Base-by-base conservation (phyloP, 805 yeast species). In the Candida dajiaensis region DNA sequence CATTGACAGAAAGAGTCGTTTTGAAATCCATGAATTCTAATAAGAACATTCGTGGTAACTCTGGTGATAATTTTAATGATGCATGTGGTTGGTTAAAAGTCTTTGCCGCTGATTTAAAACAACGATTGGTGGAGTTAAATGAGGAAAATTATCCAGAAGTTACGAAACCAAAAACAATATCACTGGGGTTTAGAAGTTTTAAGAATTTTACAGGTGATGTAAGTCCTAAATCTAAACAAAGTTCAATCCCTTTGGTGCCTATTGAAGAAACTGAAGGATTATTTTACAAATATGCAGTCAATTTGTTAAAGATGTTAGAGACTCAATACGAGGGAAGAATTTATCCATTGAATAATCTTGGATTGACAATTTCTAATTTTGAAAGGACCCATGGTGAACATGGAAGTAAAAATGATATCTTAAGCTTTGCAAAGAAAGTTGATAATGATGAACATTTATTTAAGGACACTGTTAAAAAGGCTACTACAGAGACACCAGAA, bases 11-110 rank as follows among this genome's bases (percentile, higher is more conserved):
- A 12, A 71, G 85, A 41, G 76, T 81, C 0, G 79, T 80, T 22
- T 72, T 86, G 9, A 88, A 89, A 60, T 82, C 95, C 0, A 92
- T 94, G 98, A 81, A 82, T 66, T 84, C 97, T 0, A 81, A 82
- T 42, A 94, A 94, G 61, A 88, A 89, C 59, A 83, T 92, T 63
- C 65, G 82, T 42, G 75, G 78, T 0, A 70, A 71, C 11, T 68
- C 80, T 0, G 80, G 90, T 3, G 64, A 63, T 3, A 70, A 72
- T 2, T 50, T 73, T 7, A 68, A 67, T 2, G 96, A 87, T 54
- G 77, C 86, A 20, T 44, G 51, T 15, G 57, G 57, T 36, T 92
- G 99, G 99, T 66, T 92, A 8, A 78, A 73, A 35, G 95, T 92
- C 0, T 90, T 83, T 67, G 74, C 85, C 2, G 90, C 89, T 0